Percentiles rank a stretch among this genome's conserved stretches.
phyloP scores from a whole-genome alignment of 371 early-diverging fungal species.

The Lichtheimia hyalospora region DNA sequence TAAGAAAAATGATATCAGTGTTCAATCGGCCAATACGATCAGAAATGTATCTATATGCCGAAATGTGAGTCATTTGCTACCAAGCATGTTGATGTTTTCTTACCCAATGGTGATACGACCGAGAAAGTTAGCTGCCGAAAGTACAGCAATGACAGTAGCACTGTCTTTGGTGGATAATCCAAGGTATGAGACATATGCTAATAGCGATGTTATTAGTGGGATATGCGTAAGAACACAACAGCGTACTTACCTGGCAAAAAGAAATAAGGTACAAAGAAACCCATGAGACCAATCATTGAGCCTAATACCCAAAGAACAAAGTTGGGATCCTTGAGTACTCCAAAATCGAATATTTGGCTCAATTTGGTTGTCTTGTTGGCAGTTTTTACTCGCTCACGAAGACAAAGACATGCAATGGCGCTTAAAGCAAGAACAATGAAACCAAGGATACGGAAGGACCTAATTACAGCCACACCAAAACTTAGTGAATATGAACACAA shows the following conservation, averaged over 20 bases:
- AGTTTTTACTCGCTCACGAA: slow-evolving; percentile 30
- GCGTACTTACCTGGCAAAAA: slow-evolving; percentile 42
- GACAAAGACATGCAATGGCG: slow-evolving; percentile 29
- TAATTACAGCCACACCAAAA: background rate
- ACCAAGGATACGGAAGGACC: slow-evolving; percentile 55
- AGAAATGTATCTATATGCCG: slow-evolving; percentile 14
- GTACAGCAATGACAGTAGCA: slow-evolving; percentile 29
- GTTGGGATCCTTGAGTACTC: slow-evolving; percentile 41
- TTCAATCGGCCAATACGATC: slow-evolving; percentile 52
- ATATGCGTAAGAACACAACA: background rate
- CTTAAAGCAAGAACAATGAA: slow-evolving; percentile 48
- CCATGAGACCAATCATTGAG: slow-evolving; percentile 46
- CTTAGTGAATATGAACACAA: background rate
- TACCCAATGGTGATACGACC: slow-evolving; percentile 57
- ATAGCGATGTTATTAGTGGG: background rate
- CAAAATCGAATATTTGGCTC: slow-evolving; percentile 41
- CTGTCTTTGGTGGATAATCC: slow-evolving; percentile 31
- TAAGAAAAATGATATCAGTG: slow-evolving; percentile 28
- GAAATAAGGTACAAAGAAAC: slow-evolving; percentile 64
- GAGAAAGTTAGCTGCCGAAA: slow-evolving; percentile 55
- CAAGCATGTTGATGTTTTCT: background rate
- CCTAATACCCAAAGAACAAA: slow-evolving; percentile 45
- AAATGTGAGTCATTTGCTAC: background rate
- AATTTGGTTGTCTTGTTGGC: slow-evolving; percentile 23
- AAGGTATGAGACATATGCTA: slow-evolving; percentile 30